Evolutionary conservation across 2,329 filamentous ascomycete species (phyloP).

Genomic region (Paraconiothyrium sp.): DNA sequence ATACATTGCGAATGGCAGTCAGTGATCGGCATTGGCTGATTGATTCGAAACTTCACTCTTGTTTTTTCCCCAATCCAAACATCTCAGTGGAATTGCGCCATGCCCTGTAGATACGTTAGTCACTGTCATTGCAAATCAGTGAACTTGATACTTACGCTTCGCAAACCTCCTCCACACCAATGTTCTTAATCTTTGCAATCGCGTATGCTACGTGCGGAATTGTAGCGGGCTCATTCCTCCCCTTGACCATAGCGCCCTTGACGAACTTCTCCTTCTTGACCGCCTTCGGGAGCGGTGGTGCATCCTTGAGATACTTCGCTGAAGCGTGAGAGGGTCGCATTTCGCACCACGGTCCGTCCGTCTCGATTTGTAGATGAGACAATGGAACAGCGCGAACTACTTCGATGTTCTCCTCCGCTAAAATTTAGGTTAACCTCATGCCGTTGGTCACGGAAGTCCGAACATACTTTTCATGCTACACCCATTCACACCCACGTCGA

Average conservation of each 20-base stretch:
- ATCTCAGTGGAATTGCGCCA: slow-evolving; percentile 52
- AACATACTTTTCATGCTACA: slow-evolving; percentile 84
- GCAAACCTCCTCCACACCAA: slow-evolving; percentile 81
- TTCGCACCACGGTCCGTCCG: slow-evolving; percentile 97
- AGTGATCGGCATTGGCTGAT: not conserved
- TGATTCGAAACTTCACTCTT: slow-evolving; percentile 11
- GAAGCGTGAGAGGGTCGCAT: slow-evolving; percentile 89
- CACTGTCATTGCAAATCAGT: slow-evolving; percentile 1
- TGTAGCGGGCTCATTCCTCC: slow-evolving; percentile 89
- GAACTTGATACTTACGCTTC: slow-evolving; percentile 68
- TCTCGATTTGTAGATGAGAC: slow-evolving; percentile 89
- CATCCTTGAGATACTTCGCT: slow-evolving; percentile 74
- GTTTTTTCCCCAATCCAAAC: slow-evolving; percentile 49
- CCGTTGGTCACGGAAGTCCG: not conserved
- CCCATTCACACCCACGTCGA: slow-evolving; percentile 95
- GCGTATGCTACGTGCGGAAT: slow-evolving; percentile 90
- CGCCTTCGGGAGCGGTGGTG: slow-evolving; percentile 77
- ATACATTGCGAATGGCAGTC: not conserved
- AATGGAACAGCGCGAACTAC: slow-evolving; percentile 84
- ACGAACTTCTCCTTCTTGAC: slow-evolving; percentile 98
- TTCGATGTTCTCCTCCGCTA: slow-evolving; percentile 73
- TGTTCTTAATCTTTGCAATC: slow-evolving; percentile 84
- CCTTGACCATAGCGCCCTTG: slow-evolving; percentile 89
- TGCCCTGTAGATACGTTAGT: slow-evolving; percentile 33
- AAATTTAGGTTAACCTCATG: not conserved